A percentile compares a stretch with the other conserved stretches of the same genome.
Evolutionary conservation across 257 asterid species (phyloP).

Genomic region (Solanum rostratum): DNA sequence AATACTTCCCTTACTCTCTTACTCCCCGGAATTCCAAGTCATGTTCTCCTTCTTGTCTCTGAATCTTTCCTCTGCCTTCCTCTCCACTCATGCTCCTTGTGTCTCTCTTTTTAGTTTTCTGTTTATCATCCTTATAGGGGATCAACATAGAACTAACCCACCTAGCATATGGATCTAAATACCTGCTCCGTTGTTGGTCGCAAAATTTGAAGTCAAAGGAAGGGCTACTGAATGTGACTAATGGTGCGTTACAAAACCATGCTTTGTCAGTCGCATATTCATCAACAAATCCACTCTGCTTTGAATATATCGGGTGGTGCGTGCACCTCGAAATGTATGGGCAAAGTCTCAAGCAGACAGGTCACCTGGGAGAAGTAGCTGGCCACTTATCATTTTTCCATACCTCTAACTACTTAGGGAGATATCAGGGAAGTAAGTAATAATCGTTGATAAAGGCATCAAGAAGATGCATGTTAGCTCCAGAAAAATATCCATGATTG

Average conservation of each 20-base stretch:
- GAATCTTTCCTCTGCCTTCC: neutral
- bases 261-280: neutral
- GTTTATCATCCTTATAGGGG: neutral
- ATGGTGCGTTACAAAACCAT: neutral
- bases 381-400: neutral
- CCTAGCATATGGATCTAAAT: neutral
- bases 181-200: neutral
- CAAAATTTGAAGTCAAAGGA: neutral
- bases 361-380: neutral
- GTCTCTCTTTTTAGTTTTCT: neutral
- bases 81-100: neutral
- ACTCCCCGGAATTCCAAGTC: neutral
- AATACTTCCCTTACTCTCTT: neutral
- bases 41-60: neutral
- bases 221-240: neutral
- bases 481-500: neutral
- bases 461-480: neutral
- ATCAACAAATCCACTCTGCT: neutral
- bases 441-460: neutral
- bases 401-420: neutral
- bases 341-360: neutral
- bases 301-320: neutral
- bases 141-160: neutral
- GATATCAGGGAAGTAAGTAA: neutral
- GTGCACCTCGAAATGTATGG: neutral